Percentiles rank a stretch among this genome's conserved stretches.
Conservation (phyloP, 371 early-diverging fungal species). For the Mortierella sp. region DNA sequence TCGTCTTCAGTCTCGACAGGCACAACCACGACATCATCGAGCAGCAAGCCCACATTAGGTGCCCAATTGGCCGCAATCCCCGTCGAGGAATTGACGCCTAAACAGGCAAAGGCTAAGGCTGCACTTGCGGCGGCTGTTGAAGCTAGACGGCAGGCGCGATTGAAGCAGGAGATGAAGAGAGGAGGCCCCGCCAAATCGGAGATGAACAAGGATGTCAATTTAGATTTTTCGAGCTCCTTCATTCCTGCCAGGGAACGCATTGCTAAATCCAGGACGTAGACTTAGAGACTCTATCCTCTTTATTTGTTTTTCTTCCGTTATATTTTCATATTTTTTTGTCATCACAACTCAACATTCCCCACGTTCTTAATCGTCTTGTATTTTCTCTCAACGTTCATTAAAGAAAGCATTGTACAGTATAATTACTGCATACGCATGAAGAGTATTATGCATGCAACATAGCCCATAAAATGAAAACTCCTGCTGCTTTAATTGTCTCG, state of each 20-base stretch:
- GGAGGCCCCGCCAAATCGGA: slow-evolving; percentile 25
- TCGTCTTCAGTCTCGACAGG: slow-evolving; percentile 35
- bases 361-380: too few relatives aligned
- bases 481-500: too few relatives aligned
- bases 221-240: slow-evolving; percentile 40
- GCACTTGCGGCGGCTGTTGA: slow-evolving; percentile 51
- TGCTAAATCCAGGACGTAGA: slow-evolving; percentile 14
- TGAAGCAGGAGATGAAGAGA: slow-evolving; percentile 43
- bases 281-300: slow-evolving; percentile 1
- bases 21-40: slow-evolving; percentile 6
- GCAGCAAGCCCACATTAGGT: slow-evolving; percentile 21
- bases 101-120: slow-evolving; percentile 52
- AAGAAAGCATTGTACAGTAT: too few relatives aligned
- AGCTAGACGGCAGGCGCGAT: slow-evolving; percentile 37
- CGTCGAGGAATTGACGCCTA: slow-evolving; percentile 36
- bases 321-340: too few relatives aligned
- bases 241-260: slow-evolving; percentile 45
- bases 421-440: too few relatives aligned
- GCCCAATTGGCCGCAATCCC: slow-evolving; percentile 47
- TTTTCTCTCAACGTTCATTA: too few relatives aligned
- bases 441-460: too few relatives aligned
- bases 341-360: too few relatives aligned
- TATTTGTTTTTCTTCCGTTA: background rate
- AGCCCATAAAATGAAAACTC: too few relatives aligned
- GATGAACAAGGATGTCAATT: slow-evolving; percentile 35